Evolutionary conservation across 257 asterid genomes (phyloP), one percentile per base, ranked within the genome.

Genomic region (Lithospermum erythrorhizon): DNA sequence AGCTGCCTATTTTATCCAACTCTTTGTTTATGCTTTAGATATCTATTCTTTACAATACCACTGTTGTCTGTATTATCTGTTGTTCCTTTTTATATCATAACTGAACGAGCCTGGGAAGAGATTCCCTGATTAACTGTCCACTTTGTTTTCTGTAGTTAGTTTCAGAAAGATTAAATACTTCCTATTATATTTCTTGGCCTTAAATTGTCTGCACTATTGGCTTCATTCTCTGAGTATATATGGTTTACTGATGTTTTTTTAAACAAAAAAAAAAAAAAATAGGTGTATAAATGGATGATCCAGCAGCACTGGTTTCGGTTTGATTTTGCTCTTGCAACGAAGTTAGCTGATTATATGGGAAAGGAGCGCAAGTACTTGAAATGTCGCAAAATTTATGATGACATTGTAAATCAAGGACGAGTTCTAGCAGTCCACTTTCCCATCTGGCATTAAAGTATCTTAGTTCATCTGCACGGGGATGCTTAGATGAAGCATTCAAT

Each of bases 251-350:
- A 61, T 61, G 57, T 53, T 51, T 70, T 70, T 45, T 55, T 21
- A 64, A 56, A 54, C 32, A 27, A 27, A 27, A 27, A 27, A 27
- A 27, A 61, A 27, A 27, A 27, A 27, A 27, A 61, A 72, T 68
- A 90, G 98, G 94, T 93, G 64, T 89, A 89, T 82, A 81, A 89
- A 75, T 93, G 98, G 98, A 89, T 84, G 97, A 76, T 79, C 79
- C 82, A 74, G 77, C 98, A 89, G 62, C 86, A 79, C 49, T 93
- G 98, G 98, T 86, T 78, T 72, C 78, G 61, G 57, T 93, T 93
- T 74, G 95, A 88, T 76, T 93, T 88, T 37, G 76, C 79, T 55
- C 95, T 93, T 45, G 94, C 90, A 0, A 86, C 97, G 57, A 86
- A 81, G 74, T 77, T 93, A 67, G 95, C 97, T 10, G 96, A 89